phyloP scores from a whole-genome alignment of 306 rosid species.

The Crataegus laevigata region DNA sequence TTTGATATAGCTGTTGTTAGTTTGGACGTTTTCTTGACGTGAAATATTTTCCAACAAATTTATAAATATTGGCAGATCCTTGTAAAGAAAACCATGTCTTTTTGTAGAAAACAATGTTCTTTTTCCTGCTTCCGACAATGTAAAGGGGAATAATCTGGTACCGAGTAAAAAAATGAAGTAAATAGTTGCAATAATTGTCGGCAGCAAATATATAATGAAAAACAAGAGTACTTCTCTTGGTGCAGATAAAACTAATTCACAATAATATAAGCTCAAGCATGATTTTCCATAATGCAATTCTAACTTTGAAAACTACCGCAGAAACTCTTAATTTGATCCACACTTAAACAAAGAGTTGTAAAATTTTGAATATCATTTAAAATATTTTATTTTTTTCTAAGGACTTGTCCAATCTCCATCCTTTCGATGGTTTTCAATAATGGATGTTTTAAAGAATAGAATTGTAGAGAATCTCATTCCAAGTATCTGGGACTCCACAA shows the following conservation, averaged over 20 bases:
- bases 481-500: slow-evolving; percentile 88
- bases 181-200: too few species aligned
- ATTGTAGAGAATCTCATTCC: slow-evolving; percentile 79
- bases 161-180: too few species aligned
- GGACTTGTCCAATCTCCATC: not conserved
- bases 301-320: not conserved
- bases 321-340: too few species aligned
- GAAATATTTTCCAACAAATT: not conserved
- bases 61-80: not conserved
- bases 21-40: slow-evolving; percentile 6
- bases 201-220: too few species aligned
- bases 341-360: not conserved
- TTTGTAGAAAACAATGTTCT: too few species aligned
- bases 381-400: not conserved
- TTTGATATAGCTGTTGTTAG: not conserved
- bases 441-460: slow-evolving; percentile 27
- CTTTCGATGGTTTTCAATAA: not conserved
- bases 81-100: too few species aligned
- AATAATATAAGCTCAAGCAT: not conserved
- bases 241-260: too few species aligned
- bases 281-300: not conserved
- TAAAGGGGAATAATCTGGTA: too few species aligned
- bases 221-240: too few species aligned
- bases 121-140: too few species aligned
- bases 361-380: not conserved